These are phyloP conservation scores for Wilcoxina mikolae DNA, from an alignment of 495 filamentous ascomycete species.

Conservation along the genomic window DNA sequence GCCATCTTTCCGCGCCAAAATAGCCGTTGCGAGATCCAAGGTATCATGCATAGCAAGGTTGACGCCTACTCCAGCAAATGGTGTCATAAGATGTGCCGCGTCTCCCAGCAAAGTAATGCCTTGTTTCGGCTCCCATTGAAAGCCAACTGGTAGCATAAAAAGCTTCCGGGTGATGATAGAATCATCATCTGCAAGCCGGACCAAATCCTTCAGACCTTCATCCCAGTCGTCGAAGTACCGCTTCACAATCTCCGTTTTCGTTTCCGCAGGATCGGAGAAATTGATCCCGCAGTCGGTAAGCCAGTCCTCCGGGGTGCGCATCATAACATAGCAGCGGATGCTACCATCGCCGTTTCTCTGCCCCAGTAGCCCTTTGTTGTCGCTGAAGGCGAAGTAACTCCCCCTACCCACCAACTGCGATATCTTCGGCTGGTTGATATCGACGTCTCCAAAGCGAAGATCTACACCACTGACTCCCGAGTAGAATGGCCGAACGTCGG, in stretches of 20 bases:
- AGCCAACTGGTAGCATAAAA: conserved; percentile 40
- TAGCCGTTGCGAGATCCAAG: conserved; percentile 35
- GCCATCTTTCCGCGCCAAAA: conserved; percentile 20
- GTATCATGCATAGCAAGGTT: conserved; percentile 47
- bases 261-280: neutral
- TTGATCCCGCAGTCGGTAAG: conserved; percentile 9
- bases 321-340: conserved; percentile 29
- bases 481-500: conserved; percentile 36
- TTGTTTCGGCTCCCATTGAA: conserved; percentile 33
- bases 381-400: conserved; percentile 33
- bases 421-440: conserved; percentile 28
- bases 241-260: neutral
- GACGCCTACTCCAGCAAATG: conserved; percentile 46
- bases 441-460: conserved; percentile 27
- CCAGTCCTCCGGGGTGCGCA: conserved; percentile 25
- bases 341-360: conserved; percentile 37
- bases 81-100: conserved; percentile 48
- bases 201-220: conserved; percentile 30
- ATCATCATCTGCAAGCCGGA: conserved; percentile 32
- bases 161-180: conserved; percentile 27
- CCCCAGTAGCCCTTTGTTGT: conserved; percentile 31
- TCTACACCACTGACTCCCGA: conserved; percentile 35
- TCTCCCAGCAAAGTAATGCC: conserved; percentile 45
- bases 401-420: conserved; percentile 35
- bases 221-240: conserved; percentile 1